These are phyloP conservation scores for Sextonia rubra DNA, from an alignment of 164 flowering plant genomes.

Conservation along the genomic window DNA sequence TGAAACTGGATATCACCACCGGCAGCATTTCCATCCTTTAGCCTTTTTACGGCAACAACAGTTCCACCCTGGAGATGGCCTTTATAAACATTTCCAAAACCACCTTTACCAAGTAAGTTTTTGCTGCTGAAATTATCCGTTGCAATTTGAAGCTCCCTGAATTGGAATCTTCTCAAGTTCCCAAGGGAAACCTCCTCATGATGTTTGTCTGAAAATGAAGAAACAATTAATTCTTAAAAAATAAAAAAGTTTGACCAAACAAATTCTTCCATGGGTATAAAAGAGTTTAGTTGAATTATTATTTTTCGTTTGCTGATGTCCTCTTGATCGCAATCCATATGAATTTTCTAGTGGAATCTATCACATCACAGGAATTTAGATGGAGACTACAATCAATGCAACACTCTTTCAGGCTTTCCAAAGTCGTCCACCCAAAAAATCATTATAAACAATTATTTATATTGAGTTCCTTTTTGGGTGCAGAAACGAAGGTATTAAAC, in stretches of 20 bases:
- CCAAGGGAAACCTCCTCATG: conserved; percentile 68
- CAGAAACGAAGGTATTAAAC: not conserved
- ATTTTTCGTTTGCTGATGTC: not conserved
- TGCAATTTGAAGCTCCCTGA: conserved; percentile 68
- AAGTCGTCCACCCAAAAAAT: not conserved
- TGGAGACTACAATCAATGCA: not conserved
- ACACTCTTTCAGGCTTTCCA: not conserved
- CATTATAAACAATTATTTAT: not conserved
- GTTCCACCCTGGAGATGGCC: conserved; percentile 61
- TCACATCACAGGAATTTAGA: not conserved
- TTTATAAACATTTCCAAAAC: conserved; percentile 75
- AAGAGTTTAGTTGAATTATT: not conserved
- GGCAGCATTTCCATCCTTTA: conserved; percentile 57
- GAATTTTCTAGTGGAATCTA: not conserved
- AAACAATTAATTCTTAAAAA: not conserved
- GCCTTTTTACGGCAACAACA: conserved; percentile 67
- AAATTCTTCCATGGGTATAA: not conserved
- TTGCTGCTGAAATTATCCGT: conserved; percentile 65
- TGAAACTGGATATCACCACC: conserved; percentile 81
- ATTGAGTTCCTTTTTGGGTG: not conserved
- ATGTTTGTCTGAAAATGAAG: conserved; percentile 52
- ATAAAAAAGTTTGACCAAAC: not conserved
- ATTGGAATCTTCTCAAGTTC: conserved; percentile 56
- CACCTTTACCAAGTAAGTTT: conserved; percentile 70
- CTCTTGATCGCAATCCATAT: not conserved